Percentiles rank a stretch among this genome's conserved stretches.
Conservation (phyloP, 208 protist species). For the Leptomonas seymouri region DNA sequence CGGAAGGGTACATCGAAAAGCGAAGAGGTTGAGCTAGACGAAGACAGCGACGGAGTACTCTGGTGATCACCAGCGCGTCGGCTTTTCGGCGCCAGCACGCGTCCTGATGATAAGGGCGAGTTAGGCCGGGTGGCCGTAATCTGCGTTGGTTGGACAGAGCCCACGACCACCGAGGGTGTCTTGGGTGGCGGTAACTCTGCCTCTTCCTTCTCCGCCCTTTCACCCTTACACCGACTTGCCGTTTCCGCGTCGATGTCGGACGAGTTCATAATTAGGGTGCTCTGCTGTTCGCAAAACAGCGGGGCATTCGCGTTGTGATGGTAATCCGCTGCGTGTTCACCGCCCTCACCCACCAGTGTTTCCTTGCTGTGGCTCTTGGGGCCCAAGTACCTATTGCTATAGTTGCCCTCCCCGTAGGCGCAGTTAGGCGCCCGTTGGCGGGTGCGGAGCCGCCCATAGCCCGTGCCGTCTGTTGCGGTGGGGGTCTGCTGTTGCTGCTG, state of each 20-base stretch:
- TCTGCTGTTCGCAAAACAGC: neutral
- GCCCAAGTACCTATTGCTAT: neutral
- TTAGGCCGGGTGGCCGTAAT: slow-evolving; percentile 5
- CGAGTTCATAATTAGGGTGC: slow-evolving; percentile 3
- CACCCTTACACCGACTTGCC: neutral
- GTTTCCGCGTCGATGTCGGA: neutral
- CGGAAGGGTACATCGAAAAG: neutral
- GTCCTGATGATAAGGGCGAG: slow-evolving; percentile 5
- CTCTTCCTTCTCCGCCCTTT: neutral
- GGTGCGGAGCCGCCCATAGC: neutral
- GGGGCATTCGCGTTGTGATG: neutral
- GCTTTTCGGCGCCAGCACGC: neutral
- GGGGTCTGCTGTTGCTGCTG: neutral
- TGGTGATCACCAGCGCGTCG: neutral
- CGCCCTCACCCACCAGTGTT: slow-evolving; percentile 15
- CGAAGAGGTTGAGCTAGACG: neutral
- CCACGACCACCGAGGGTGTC: neutral
- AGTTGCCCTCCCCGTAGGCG: neutral
- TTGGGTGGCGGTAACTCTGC: neutral
- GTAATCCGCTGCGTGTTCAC: slow-evolving; percentile 12
- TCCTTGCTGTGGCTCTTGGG: slow-evolving; percentile 10
- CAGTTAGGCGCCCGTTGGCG: neutral
- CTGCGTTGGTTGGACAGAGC: neutral
- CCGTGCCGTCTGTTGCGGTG: neutral
- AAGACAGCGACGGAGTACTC: neutral